Evolutionary conservation across 495 filamentous ascomycete species (phyloP).

Genomic region (Aspergillus affinis): DNA sequence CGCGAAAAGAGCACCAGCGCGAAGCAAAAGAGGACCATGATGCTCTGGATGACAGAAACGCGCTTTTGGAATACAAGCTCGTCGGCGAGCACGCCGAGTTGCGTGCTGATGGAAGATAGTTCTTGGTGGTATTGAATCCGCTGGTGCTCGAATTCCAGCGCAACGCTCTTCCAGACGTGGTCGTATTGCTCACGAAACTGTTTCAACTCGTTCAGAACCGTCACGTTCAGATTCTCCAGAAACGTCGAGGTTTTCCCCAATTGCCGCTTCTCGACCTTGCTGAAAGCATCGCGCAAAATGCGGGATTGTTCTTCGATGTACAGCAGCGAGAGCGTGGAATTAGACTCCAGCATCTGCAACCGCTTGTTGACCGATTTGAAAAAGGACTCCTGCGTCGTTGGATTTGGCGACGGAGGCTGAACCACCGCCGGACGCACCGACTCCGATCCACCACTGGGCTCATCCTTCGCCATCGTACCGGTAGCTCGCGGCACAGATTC

Average conservation of each 20-base stretch:
- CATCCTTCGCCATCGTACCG: constrained; percentile 27
- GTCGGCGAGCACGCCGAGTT: constrained; percentile 83
- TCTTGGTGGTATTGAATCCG: constrained; percentile 77
- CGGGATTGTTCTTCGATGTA: constrained; percentile 97
- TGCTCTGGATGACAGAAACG: constrained; percentile 84
- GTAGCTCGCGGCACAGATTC: constrained; percentile 26
- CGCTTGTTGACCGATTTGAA: constrained; percentile 96
- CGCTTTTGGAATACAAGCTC: constrained; percentile 96
- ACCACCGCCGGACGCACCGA: constrained; percentile 51
- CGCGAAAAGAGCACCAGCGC: constrained; percentile 79
- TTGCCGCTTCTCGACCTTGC: constrained; percentile 86
- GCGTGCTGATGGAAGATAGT: constrained; percentile 74
- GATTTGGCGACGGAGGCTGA: constrained; percentile 61
- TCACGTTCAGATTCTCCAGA: constrained; percentile 78
- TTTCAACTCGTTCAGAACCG: constrained; percentile 80
- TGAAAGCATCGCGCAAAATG: constrained; percentile 87
- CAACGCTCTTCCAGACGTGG: constrained; percentile 92
- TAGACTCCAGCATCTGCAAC: constrained; percentile 84
- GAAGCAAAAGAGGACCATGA: constrained; percentile 84
- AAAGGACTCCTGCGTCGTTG: constrained; percentile 93
- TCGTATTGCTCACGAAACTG: constrained; percentile 85
- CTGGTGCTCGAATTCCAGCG: constrained; percentile 86
- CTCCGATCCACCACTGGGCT: constrained; percentile 29
- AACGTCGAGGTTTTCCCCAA: constrained; percentile 78
- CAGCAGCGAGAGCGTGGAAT: constrained; percentile 87